phyloP scores from a whole-genome alignment of 192 early-diverging fungal species.

The Coemansia sp. region DNA sequence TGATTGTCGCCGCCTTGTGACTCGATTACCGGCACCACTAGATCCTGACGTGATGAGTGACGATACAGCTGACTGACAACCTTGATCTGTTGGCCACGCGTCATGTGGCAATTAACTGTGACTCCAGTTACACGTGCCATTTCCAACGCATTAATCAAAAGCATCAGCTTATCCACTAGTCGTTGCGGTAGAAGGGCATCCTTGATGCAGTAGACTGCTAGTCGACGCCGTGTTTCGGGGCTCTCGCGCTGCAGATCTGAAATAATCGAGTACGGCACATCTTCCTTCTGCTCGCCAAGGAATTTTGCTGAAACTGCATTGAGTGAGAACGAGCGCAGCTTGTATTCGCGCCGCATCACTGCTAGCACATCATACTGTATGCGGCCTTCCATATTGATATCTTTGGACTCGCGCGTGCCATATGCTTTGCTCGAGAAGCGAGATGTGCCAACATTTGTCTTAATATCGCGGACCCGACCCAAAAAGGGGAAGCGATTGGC shows the following conservation, averaged over 20 bases:
- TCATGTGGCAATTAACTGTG: conserved; percentile 89
- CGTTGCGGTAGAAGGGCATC: conserved; percentile 93
- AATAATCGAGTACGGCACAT: conserved; percentile 98
- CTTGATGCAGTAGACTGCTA: conserved; percentile 97
- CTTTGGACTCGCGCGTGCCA: conserved; percentile 89
- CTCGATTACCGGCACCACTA: conserved; percentile 87
- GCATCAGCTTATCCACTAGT: conserved; percentile 96
- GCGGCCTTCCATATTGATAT: conserved; percentile 86
- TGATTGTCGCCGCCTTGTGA: conserved; percentile 81
- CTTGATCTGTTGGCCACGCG: conserved; percentile 96
- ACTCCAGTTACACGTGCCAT: conserved; percentile 99
- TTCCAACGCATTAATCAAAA: conserved; percentile 93
- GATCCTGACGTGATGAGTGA: conserved; percentile 73
- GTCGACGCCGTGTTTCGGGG: conserved; percentile 86
- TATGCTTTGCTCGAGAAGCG: conserved; percentile 90
- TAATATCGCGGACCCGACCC: conserved; percentile 63
- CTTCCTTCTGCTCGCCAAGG: conserved; percentile 96
- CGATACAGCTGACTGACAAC: conserved; percentile 96
- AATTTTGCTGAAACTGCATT: conserved; percentile 97
- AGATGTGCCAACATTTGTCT: conserved; percentile 22
- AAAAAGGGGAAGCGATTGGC: conserved; percentile 79
- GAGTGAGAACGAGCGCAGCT: conserved; percentile 91
- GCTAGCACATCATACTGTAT: conserved; percentile 91
- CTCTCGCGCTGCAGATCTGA: conserved; percentile 95
- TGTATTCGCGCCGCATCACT: conserved; percentile 94